Conservation (phyloP, 768 basidiomycete species). For the Calocybe gangraenosa region DNA sequence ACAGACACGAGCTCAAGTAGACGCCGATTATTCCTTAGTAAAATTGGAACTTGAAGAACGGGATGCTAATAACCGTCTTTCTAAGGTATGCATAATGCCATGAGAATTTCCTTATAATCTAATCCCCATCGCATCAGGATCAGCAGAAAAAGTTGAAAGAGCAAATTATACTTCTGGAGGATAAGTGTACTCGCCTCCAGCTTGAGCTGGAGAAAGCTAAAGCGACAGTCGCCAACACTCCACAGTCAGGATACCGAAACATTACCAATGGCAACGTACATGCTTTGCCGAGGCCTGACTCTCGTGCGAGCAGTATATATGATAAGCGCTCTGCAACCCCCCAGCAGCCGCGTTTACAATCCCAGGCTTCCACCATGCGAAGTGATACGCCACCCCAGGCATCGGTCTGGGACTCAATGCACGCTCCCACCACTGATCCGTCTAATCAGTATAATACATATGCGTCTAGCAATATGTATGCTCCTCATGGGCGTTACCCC, state of each 20-base stretch:
- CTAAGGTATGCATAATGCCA: slow-evolving; percentile 51
- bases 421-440: slow-evolving; percentile 33
- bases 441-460: slow-evolving; percentile 21
- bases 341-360: slow-evolving; percentile 29
- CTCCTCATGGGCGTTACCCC: slow-evolving; percentile 33
- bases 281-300: slow-evolving; percentile 63
- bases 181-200: slow-evolving; percentile 53
- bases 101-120: slow-evolving; percentile 3
- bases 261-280: slow-evolving; percentile 39
- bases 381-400: slow-evolving; percentile 46
- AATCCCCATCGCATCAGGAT: slow-evolving; percentile 41
- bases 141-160: slow-evolving; percentile 66
- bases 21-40: slow-evolving; percentile 63
- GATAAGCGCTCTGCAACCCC: slow-evolving; percentile 49
- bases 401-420: slow-evolving; percentile 74
- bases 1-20: slow-evolving; percentile 59
- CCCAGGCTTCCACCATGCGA: slow-evolving; percentile 31
- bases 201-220: slow-evolving; percentile 51
- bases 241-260: slow-evolving; percentile 34
- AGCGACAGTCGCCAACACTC: slow-evolving; percentile 23
- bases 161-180: slow-evolving; percentile 60
- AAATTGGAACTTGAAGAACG: slow-evolving; percentile 74
- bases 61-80: slow-evolving; percentile 64
- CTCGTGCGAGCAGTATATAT: slow-evolving; percentile 65
- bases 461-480: slow-evolving; percentile 22